A percentile compares a stretch with the other conserved stretches of the same genome.
Conservation (phyloP, 2,329 filamentous ascomycete genomes). For the Penicillium aurantiogriseum region DNA sequence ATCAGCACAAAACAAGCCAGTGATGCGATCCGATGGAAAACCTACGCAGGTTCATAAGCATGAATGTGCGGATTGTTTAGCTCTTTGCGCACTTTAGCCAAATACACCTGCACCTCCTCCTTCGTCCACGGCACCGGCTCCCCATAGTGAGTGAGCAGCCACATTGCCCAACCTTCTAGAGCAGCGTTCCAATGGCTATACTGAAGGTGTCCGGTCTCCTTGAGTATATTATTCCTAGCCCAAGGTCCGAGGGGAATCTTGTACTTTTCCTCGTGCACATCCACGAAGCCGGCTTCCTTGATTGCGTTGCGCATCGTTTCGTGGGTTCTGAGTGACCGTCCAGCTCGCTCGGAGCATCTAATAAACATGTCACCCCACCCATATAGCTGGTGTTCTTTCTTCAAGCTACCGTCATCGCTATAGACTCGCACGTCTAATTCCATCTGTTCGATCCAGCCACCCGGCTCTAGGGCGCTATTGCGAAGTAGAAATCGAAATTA, state of each 20-base stretch:
- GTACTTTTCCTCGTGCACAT: constrained; percentile 28
- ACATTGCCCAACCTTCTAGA: constrained; percentile 32
- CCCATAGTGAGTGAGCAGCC: constrained; percentile 27
- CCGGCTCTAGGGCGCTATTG: constrained; percentile 1
- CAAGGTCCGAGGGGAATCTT: constrained; percentile 33
- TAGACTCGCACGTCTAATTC: constrained; percentile 11
- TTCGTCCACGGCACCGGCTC: constrained; percentile 22
- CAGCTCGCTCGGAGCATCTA: constrained; percentile 21
- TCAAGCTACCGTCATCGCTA: constrained; percentile 10
- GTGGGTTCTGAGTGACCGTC: constrained; percentile 24
- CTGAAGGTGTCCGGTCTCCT: constrained; percentile 42
- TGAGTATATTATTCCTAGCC: constrained; percentile 28
- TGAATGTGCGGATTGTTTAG: constrained; percentile 1
- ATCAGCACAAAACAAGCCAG: background rate
- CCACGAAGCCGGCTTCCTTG: constrained; percentile 32
- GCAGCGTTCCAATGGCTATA: constrained; percentile 27
- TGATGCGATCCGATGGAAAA: background rate
- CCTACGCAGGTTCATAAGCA: constrained; percentile 2
- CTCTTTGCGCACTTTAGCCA: constrained; percentile 1
- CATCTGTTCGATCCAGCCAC: constrained; percentile 15
- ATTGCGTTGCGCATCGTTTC: constrained; percentile 26
- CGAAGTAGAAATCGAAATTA: background rate
- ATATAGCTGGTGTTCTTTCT: constrained; percentile 3
- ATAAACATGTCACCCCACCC: constrained; percentile 20
- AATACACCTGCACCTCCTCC: constrained; percentile 19